phyloP scores from a whole-genome alignment of 371 early-diverging fungal genomes.

The Syncephalastrum sp. region DNA sequence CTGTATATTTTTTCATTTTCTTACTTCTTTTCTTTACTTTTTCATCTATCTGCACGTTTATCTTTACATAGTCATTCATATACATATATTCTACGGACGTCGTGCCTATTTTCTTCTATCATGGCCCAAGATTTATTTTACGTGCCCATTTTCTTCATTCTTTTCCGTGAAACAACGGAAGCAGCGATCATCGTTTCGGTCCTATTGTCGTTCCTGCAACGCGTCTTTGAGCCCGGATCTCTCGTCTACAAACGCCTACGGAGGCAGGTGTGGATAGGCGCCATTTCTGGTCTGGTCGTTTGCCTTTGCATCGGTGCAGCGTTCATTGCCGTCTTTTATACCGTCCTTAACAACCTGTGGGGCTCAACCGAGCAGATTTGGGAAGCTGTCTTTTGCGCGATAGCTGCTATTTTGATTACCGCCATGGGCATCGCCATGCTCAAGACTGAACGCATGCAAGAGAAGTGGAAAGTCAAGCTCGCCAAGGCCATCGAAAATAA shows the following conservation, averaged over 20 bases:
- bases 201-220: slow-evolving; percentile 67
- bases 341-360: slow-evolving; percentile 47
- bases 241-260: slow-evolving; percentile 51
- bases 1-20: background rate
- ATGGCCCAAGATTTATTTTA: slow-evolving; percentile 56
- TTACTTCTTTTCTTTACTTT: background rate
- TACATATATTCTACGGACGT: too few relatives aligned
- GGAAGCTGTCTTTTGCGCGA: slow-evolving; percentile 73
- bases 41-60: background rate
- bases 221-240: slow-evolving; percentile 50
- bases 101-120: too few relatives aligned
- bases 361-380: slow-evolving; percentile 69
- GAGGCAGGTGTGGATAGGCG: slow-evolving; percentile 66
- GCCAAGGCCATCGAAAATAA: slow-evolving; percentile 47
- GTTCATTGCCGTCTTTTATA: slow-evolving; percentile 71
- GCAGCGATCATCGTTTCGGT: slow-evolving; percentile 82
- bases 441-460: slow-evolving; percentile 66
- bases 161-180: slow-evolving; percentile 77
- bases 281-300: slow-evolving; percentile 52
- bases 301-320: slow-evolving; percentile 67
- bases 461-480: slow-evolving; percentile 68
- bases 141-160: slow-evolving; percentile 81
- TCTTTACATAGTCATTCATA: background rate
- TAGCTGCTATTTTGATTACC: slow-evolving; percentile 68
- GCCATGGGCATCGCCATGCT: slow-evolving; percentile 75